Evolutionary conservation across 306 rosid species (phyloP).

Genomic region (Trifolium pratense): DNA sequence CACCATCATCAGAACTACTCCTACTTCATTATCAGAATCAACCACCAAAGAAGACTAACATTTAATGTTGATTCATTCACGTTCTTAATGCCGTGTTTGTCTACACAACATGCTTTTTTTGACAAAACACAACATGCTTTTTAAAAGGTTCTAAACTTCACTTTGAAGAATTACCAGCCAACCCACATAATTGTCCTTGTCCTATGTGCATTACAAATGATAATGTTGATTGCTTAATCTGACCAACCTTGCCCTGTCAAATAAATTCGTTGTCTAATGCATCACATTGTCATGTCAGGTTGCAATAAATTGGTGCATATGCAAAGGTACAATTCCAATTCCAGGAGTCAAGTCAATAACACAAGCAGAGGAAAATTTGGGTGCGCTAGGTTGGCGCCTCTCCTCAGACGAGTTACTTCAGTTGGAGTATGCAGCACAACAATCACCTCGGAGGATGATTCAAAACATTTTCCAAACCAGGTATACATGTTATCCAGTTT

Average conservation of each 20-base stretch:
- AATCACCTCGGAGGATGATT: constrained; percentile 80
- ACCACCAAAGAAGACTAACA: constrained; percentile 27
- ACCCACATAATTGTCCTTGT: constrained; percentile 36
- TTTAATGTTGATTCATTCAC: constrained; percentile 6
- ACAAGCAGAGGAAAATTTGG: constrained; percentile 85
- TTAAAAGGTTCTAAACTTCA: no score
- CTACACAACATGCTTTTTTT: no score
- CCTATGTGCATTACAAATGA: constrained; percentile 26
- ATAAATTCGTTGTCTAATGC: constrained; percentile 27
- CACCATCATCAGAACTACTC: constrained; percentile 1
- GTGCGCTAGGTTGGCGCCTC: constrained; percentile 89
- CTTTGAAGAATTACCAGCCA: no score
- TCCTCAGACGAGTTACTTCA: constrained; percentile 63
- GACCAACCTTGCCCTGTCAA: constrained; percentile 16
- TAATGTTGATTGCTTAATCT: constrained; percentile 4
- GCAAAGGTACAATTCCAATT: constrained; percentile 85
- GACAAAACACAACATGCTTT: no score
- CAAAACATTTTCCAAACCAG: constrained; percentile 92
- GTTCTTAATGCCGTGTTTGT: constrained; percentile 15
- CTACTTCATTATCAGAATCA: constrained; percentile 38
- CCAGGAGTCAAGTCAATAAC: constrained; percentile 87
- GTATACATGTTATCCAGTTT: constrained; percentile 34
- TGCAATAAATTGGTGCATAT: constrained; percentile 93
- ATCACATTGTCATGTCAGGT: constrained; percentile 56
- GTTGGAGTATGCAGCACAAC: constrained; percentile 68